Evolutionary conservation across 495 filamentous ascomycete genomes (phyloP).

Genomic region (Talaromyces stipitatus): DNA sequence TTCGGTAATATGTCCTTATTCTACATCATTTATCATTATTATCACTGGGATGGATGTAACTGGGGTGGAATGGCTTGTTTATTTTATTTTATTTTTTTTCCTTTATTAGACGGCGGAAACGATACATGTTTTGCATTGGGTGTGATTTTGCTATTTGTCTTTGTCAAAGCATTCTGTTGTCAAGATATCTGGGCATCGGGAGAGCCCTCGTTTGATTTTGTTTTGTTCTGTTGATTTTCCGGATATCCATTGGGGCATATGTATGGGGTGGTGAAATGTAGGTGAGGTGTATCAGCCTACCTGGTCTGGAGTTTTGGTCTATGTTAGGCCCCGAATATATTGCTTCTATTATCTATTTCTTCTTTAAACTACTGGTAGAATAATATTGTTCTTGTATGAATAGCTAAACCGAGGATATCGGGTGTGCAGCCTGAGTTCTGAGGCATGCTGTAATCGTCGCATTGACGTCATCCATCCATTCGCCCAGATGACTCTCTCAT

Average conservation of each 20-base stretch:
- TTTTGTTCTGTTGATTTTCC: conserved; percentile 21
- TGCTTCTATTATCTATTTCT: background rate
- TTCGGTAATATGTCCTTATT: conserved; percentile 7
- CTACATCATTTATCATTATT: conserved; percentile 15
- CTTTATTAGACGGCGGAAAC: conserved; percentile 46
- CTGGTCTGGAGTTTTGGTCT: background rate
- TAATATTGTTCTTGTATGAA: background rate
- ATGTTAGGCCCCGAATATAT: background rate
- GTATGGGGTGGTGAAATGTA: conserved; percentile 28
- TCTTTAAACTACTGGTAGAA: background rate
- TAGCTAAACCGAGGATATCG: background rate
- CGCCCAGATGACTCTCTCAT: background rate
- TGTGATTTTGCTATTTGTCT: conserved; percentile 7
- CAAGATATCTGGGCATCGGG: conserved; percentile 6
- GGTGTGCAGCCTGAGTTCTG: background rate
- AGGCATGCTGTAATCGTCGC: background rate
- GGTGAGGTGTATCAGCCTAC: conserved; percentile 7
- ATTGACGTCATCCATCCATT: conserved; percentile 1
- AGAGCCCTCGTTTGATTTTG: conserved; percentile 6
- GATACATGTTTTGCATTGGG: conserved; percentile 45
- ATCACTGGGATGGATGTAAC: conserved; percentile 16
- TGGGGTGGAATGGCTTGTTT: conserved; percentile 33
- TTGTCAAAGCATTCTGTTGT: conserved; percentile 19
- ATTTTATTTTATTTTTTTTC: conserved; percentile 15
- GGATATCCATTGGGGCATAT: conserved; percentile 37